These are phyloP conservation scores for Rhododendron mucronatum DNA, from an alignment of 148 eudicot species.

Conservation along the genomic window DNA sequence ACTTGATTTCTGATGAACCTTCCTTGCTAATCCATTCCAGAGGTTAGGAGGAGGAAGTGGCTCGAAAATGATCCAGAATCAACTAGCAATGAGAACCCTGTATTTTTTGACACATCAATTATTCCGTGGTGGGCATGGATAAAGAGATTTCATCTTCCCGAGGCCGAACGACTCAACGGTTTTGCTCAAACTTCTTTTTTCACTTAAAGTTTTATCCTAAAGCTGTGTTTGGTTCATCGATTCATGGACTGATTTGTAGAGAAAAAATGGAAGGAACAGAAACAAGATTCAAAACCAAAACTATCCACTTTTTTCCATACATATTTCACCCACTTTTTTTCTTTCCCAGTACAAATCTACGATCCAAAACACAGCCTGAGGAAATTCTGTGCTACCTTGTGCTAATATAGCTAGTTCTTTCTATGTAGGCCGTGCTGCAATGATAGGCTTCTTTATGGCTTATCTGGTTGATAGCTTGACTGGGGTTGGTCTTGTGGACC, in stretches of 20 bases:
- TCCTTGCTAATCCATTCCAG: conserved; percentile 33
- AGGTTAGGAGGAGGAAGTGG: conserved; percentile 95
- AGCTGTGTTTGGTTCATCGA: neutral
- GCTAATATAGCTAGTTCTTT: neutral
- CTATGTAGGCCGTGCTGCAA: conserved; percentile 87
- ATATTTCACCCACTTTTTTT: neutral
- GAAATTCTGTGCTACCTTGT: neutral
- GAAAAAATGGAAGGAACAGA: neutral
- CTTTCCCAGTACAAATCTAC: neutral
- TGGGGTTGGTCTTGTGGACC: conserved; percentile 91
- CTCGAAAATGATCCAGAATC: conserved; percentile 87
- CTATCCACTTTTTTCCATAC: neutral
- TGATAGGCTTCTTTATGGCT: conserved; percentile 98
- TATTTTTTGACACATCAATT: conserved; percentile 86
- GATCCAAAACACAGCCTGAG: neutral
- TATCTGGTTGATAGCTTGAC: conserved; percentile 98
- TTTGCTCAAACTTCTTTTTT: conserved; percentile 14
- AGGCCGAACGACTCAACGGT: conserved; percentile 97
- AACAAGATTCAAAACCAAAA: neutral
- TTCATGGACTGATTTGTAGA: neutral
- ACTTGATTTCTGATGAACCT: conserved; percentile 8
- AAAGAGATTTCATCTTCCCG: conserved; percentile 97
- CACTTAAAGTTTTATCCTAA: neutral
- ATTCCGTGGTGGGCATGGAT: conserved; percentile 99
- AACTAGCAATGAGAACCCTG: conserved; percentile 65